Conservation (phyloP, 306 rosid species). For the Prinsepia uniflora region DNA sequence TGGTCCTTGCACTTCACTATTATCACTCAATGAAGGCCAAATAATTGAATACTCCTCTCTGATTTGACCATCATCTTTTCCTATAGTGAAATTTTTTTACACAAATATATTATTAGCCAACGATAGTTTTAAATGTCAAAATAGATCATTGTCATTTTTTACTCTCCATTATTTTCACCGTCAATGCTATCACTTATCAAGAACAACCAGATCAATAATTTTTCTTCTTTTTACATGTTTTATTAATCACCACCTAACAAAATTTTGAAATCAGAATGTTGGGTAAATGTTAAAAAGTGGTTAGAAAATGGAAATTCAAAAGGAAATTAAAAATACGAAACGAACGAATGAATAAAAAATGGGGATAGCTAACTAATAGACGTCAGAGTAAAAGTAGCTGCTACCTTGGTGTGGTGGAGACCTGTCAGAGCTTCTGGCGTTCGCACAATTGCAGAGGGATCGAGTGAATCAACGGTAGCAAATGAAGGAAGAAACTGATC, state of each 20-base stretch:
- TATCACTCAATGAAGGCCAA: constrained; percentile 2
- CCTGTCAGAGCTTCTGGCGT: constrained; percentile 29
- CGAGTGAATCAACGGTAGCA: background rate
- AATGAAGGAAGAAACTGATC: background rate
- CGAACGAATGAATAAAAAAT: constrained; percentile 1
- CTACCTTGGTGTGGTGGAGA: background rate
- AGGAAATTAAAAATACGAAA: constrained; percentile 5
- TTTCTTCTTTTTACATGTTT: no score
- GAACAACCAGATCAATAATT: background rate
- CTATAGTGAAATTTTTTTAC: no score
- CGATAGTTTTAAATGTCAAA: no score
- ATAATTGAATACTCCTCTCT: background rate
- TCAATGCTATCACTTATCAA: no score
- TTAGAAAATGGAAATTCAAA: background rate
- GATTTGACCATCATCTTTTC: background rate
- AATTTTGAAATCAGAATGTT: background rate
- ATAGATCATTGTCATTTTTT: no score
- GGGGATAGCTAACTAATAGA: background rate
- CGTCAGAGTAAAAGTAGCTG: background rate
- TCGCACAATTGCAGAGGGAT: background rate
- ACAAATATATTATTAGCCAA: no score
- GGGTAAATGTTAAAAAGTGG: background rate
- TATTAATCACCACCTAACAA: no score
- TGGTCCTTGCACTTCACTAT: constrained; percentile 4
- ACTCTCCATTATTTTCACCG: no score